These are phyloP conservation scores for Magnusiomyces starmeri DNA, from an alignment of 1,139 yeast genomes.

Conservation along the genomic window DNA sequence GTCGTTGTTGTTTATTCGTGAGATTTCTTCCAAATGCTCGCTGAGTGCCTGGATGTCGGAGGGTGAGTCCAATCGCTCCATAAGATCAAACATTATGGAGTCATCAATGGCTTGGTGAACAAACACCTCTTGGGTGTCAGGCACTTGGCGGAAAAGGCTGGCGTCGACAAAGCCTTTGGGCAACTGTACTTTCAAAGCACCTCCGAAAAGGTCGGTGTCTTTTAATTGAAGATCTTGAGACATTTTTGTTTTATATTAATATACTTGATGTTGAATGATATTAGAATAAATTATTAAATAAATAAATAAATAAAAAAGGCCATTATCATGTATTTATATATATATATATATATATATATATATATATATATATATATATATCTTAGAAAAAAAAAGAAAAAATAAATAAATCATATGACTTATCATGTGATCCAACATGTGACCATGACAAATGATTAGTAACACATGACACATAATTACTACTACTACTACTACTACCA, in stretches of 20 bases:
- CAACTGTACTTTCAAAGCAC: slow-evolving; percentile 54
- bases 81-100: slow-evolving; percentile 14
- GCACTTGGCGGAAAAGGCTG: slow-evolving; percentile 65
- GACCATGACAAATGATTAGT: too few species aligned
- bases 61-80: slow-evolving; percentile 20
- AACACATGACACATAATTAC: too few species aligned
- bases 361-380: too few species aligned
- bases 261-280: too few species aligned
- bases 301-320: background rate
- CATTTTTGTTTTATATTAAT: too few species aligned
- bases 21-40: slow-evolving; percentile 40
- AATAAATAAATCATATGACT: too few species aligned
- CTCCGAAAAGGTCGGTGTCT: slow-evolving; percentile 53
- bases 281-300: too few species aligned
- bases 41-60: slow-evolving; percentile 34
- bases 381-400: background rate
- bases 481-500: too few species aligned
- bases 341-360: too few species aligned
- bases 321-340: background rate
- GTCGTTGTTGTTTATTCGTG: slow-evolving; percentile 32
- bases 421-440: too few species aligned
- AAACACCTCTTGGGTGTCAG: slow-evolving; percentile 85
- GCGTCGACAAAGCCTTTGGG: slow-evolving; percentile 63
- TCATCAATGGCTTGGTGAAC: slow-evolving; percentile 32
- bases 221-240: background rate